Base-by-base conservation (phyloP, 441 rosid genomes). In the Eutrema salsugineum region DNA sequence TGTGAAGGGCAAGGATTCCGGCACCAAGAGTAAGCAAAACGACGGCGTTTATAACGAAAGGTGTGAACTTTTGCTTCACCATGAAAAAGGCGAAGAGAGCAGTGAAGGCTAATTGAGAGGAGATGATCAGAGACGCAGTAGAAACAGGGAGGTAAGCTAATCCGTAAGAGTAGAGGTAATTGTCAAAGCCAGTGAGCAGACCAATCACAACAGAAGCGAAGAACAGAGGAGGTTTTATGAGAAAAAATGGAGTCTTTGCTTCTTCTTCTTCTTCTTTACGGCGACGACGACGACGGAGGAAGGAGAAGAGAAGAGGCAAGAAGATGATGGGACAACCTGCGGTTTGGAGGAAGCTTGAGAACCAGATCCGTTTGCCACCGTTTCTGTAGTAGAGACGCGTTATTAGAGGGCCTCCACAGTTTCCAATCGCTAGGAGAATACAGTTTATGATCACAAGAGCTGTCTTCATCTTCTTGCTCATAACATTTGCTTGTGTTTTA, bases 321-420 rank as follows among this genome's bases (percentile, higher is more conserved):
- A 84, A 9, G n/a, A 82, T 69, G 51, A 89, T 5, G 0, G 86
- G 97, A 78, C 73, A 89, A 51, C 72, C 96, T 14, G 30, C 75
- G 2, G 94, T 82, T 70, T 86, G 68, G 38, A 92, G 91, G 83
- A 87, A 86, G 80, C 91, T 84, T 5, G 86, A 71, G 56, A 91
- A 79, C 96, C 94, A 91, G 6, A 86, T 63, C 0, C 91, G 79
- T 17, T 77, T 64, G 36, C 95, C 97, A 5, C 96, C 94, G 32
- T 82, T 88, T 59, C 78, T 12, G 84, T 78, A 91, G 84, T 89
- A 89, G 71, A 85, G 86, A 12, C 94, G 92, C 73, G 79, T 53
- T 51, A 91, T 5, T 0, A 91, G 61, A 3, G 94, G 97, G 15
- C 86, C 83, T 5, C 80, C 88, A 64, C 89, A 85, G 78, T 71